Evolutionary conservation across 345 rosid species (phyloP).

Genomic region (Corchorus capsularis): DNA sequence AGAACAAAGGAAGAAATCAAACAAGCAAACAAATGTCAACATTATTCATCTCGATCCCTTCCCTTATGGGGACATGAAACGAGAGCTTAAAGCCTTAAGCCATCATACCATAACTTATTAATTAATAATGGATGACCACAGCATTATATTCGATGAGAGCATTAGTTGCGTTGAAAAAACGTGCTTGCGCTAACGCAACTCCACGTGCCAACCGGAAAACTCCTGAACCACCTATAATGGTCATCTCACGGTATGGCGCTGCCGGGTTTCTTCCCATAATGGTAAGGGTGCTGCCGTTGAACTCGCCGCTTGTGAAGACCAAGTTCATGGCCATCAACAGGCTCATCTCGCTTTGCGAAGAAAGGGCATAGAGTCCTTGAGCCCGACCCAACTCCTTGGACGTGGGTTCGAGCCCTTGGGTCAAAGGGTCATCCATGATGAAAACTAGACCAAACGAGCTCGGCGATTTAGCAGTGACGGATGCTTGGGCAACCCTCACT

Average conservation of each 20-base stretch:
- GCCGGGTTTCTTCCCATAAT: conserved; percentile 44
- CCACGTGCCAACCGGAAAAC: conserved; percentile 59
- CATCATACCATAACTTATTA: too few relatives aligned
- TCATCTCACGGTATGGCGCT: conserved; percentile 51
- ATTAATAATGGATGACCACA: conserved; percentile 32
- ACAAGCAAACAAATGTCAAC: too few relatives aligned
- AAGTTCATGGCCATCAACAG: conserved; percentile 50
- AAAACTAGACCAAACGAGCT: conserved; percentile 44
- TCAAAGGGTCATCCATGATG: conserved; percentile 55
- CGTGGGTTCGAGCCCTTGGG: conserved; percentile 46
- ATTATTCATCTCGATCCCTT: too few relatives aligned
- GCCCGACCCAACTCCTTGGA: conserved; percentile 62
- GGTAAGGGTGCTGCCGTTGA: conserved; percentile 61
- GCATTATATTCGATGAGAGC: conserved; percentile 60
- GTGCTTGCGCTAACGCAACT: conserved; percentile 44
- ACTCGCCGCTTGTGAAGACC: conserved; percentile 47
- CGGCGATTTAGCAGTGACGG: conserved; percentile 38
- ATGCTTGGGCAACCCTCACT: conserved; percentile 43
- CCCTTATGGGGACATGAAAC: too few relatives aligned
- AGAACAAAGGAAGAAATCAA: too few relatives aligned
- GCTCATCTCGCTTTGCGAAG: conserved; percentile 41
- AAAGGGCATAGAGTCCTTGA: conserved; percentile 55
- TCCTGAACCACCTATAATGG: conserved; percentile 58
- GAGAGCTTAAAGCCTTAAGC: too few relatives aligned
- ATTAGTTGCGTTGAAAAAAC: conserved; percentile 35